These are phyloP conservation scores for Cercospora citrullina DNA, from an alignment of 2,329 filamentous ascomycete genomes.

Conservation along the genomic window DNA sequence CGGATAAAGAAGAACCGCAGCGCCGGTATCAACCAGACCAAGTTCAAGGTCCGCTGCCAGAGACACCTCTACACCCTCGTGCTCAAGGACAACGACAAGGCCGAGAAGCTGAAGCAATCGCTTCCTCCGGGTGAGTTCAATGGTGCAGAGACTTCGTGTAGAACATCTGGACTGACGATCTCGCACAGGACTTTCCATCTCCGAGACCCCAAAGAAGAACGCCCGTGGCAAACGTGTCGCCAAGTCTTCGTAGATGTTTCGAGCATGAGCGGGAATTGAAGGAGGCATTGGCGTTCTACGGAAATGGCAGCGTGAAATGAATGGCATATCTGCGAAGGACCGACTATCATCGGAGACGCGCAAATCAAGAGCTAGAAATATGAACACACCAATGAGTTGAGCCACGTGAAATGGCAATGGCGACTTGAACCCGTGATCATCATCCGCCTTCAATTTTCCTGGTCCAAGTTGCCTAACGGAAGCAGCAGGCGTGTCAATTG, in stretches of 20 bases:
- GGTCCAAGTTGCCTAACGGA: background rate
- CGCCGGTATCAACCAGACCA: slow-evolving; percentile 73
- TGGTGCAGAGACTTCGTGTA: background rate
- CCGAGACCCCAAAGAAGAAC: slow-evolving; percentile 65
- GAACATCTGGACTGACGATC: background rate
- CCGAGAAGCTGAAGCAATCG: slow-evolving; percentile 99
- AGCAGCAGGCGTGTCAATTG: background rate
- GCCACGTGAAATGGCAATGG: slow-evolving; percentile 16
- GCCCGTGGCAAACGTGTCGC: slow-evolving; percentile 53
- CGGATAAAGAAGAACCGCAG: slow-evolving; percentile 83
- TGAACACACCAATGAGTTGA: background rate
- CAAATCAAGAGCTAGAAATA: slow-evolving; percentile 1
- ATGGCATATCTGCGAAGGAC: background rate
- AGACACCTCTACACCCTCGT: slow-evolving; percentile 96
- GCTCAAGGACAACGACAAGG: slow-evolving; percentile 98
- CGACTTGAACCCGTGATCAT: slow-evolving; percentile 1
- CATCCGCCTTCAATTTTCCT: no score
- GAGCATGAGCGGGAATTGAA: slow-evolving; percentile 3
- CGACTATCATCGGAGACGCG: background rate
- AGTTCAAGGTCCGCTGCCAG: slow-evolving; percentile 99
- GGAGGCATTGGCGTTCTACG: slow-evolving; percentile 18
- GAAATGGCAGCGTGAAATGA: slow-evolving; percentile 17
- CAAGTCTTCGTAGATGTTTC: slow-evolving; percentile 32
- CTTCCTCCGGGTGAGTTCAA: slow-evolving; percentile 78
- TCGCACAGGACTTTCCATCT: slow-evolving; percentile 56